Percentiles rank a stretch among this genome's conserved stretches.
phyloP scores from a whole-genome alignment of 495 filamentous ascomycete genomes.

The Podospora pseudoanserina region DNA sequence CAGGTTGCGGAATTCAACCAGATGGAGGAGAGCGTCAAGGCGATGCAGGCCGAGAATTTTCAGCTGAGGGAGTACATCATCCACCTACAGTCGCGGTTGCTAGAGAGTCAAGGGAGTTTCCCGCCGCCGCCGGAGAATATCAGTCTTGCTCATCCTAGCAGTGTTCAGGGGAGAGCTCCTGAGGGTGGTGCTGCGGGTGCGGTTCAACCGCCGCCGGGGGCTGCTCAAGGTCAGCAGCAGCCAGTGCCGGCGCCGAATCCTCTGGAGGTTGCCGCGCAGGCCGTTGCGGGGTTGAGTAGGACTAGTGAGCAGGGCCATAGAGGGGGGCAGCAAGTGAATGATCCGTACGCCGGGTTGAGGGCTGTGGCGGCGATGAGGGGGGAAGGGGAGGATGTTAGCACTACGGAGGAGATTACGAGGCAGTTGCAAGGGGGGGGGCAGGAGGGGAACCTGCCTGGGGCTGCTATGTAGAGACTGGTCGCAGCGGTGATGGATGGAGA shows the following conservation, averaged over 20 bases:
- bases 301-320: constrained; percentile 19
- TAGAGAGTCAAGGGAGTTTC: constrained; percentile 77
- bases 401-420: constrained; percentile 38
- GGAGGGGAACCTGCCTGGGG: constrained; percentile 18
- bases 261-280: constrained; percentile 37
- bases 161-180: constrained; percentile 7
- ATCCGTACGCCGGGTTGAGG: constrained; percentile 17
- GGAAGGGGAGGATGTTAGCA: constrained; percentile 33
- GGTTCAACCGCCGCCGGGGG: background rate
- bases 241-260: constrained; percentile 14
- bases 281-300: constrained; percentile 33
- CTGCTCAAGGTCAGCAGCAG: constrained; percentile 8
- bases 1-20: constrained; percentile 72
- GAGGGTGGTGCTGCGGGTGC: background rate
- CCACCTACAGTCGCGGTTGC: constrained; percentile 79
- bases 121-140: constrained; percentile 69
- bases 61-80: constrained; percentile 87
- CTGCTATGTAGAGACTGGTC: constrained; percentile 18
- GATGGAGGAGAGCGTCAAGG: constrained; percentile 68
- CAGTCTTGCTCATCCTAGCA: constrained; percentile 33
- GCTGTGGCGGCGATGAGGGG: constrained; percentile 10
- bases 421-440: constrained; percentile 34
- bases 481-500: too few species aligned
- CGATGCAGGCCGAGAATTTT: constrained; percentile 82
- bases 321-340: constrained; percentile 12